phyloP scores from a whole-genome alignment of 2,329 filamentous ascomycete species.

The Teratosphaeria gauchensis region DNA sequence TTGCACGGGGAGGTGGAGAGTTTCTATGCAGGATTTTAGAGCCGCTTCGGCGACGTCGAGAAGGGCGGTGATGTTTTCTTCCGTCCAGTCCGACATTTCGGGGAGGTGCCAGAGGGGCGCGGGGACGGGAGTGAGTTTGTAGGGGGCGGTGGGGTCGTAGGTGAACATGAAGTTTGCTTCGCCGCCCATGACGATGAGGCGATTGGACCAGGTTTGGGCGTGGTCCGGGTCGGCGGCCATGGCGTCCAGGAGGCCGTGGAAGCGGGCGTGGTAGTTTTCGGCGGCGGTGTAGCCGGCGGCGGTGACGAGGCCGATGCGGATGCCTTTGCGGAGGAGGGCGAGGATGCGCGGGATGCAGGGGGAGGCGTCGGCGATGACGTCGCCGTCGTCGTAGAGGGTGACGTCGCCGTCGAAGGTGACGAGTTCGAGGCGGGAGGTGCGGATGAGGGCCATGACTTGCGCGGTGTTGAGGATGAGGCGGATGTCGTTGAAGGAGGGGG shows the following conservation, averaged over 20 bases:
- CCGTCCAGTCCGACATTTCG: conserved; percentile 68
- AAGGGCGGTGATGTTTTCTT: conserved; percentile 66
- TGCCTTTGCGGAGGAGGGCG: conserved; percentile 64
- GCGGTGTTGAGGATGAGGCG: conserved; percentile 88
- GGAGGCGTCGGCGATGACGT: conserved; percentile 64
- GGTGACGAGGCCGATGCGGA: conserved; percentile 89
- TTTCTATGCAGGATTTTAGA: conserved; percentile 68
- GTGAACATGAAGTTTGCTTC: conserved; percentile 94
- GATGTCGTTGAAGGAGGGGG: conserved; percentile 95
- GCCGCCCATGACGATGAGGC: conserved; percentile 81
- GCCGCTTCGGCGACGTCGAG: conserved; percentile 83
- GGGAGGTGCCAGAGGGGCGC: conserved; percentile 62
- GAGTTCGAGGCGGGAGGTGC: conserved; percentile 62
- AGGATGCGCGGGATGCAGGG: conserved; percentile 62
- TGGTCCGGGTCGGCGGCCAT: conserved; percentile 57
- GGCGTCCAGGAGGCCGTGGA: conserved; percentile 78
- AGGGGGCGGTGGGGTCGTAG: conserved; percentile 51
- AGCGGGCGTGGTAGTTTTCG: conserved; percentile 72
- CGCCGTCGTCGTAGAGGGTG: conserved; percentile 71
- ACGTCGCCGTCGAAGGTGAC: conserved; percentile 77
- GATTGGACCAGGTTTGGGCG: conserved; percentile 32
- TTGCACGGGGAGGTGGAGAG: conserved; percentile 67
- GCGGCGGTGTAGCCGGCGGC: conserved; percentile 90
- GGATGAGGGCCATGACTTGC: conserved; percentile 83
- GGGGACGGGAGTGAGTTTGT: conserved; percentile 58